Evolutionary conservation across 768 basidiomycete species (phyloP), one percentile per base, ranked within the genome.

Genomic region (Phlebiopsis gigantea): DNA sequence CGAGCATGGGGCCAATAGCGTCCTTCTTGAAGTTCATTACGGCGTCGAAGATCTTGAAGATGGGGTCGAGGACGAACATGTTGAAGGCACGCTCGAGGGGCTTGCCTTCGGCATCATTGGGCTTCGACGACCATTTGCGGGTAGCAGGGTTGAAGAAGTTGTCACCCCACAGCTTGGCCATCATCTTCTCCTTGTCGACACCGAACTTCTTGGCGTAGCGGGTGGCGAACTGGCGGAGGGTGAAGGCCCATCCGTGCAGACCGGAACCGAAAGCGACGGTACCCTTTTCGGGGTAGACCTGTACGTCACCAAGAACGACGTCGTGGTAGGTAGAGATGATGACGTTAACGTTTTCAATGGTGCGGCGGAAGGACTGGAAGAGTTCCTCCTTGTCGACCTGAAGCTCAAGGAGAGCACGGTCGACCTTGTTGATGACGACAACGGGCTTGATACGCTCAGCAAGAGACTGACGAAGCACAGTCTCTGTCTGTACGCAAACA

Each of bases 21-120:
- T 96, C 95, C 82, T 96, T 98, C 80, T 98, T 96, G 84, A 88
- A 95, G 82, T 98, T 96, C 94, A 98, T 98, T 74, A 97, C 90
- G 65, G 88, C 87, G 65, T 96, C 94, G 77, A 99, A 99, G 68
- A 99, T 85, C 74, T 85, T 92, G 87, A 90, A 99, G 77, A 99
- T 98, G 60, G 97, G 97, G 75, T 99, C 97, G 64, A 98, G 90
- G 57, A 98, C 93, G 76, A 99, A 98, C 79, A 80, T 77, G 78
- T 94, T 98, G 84, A 99, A 99, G 56, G 96, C 94, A 75, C 97
- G 95, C 69, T 98, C 97, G 55, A 98, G 88, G n/a, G 72, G 73
- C 71, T 94, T 95, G 68, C 93, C 93, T 65, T 94, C 88, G 55
- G 85, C 82, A 62, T 84, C 86, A 22, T 74, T 75, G 61, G 72